Evolutionary conservation across 768 basidiomycete species (phyloP), one percentile per base, ranked within the genome.

Genomic region (Psilocybe cyanescens): DNA sequence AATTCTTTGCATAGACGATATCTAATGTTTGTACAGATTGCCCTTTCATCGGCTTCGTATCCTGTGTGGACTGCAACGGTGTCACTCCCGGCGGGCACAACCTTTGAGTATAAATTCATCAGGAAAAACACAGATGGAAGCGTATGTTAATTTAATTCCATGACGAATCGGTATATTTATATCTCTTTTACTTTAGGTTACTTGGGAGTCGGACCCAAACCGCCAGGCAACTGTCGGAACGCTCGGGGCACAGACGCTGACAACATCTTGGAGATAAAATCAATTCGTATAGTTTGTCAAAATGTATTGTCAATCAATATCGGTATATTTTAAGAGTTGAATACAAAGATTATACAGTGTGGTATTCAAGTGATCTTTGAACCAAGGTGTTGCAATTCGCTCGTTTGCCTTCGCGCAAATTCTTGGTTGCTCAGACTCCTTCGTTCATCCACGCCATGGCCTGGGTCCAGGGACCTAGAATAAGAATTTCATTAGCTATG

Each of bases 141-240:
- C 41, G 67, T 70, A 53, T 2, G 55, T 63, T 8, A 16, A 35
- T 53, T 24, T 4, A 8, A 29, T 39, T 61, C 44, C 24, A 44
- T 16, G 14, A 12, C 3, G 5, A 11, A 31, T 31, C 48, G 1
- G 9, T 17, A 14, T 16, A 4, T 14, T 31, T 60, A 48, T n/a
- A 58, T 33, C 30, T 9, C 14, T 53, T 51, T 14, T 8, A 44
- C 28, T 57, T 37, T 54, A 84, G 85, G 70, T 89, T 50, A 74
- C 78, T 7, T 88, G 86, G 86, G 87, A 89, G 67, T 83, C 83
- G 0, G 85, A 86, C 64, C 86, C 87, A 2, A 86, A 87, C 63
- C 76, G 85, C 41, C 74, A 78, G 45, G 78, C 73, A 2, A 85
- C 79, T 8, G 77, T 80, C 3, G 76, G 69, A 28, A 48, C 74